Base-by-base conservation (phyloP, 2,329 filamentous ascomycete genomes). In the Colletotrichum plurivorum region DNA sequence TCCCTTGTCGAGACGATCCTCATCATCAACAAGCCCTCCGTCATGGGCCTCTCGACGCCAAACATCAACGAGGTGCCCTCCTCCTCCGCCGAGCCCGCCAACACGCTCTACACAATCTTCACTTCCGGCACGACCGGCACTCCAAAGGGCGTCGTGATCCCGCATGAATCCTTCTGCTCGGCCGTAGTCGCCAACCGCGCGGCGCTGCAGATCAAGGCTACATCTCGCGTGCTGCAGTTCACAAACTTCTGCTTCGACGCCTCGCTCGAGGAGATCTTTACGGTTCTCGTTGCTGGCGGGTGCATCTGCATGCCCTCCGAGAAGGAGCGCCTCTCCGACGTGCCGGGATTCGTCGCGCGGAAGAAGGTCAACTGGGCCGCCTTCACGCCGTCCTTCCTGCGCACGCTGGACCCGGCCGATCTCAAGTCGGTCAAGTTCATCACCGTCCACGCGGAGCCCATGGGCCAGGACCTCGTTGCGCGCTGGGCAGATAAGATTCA, bases 331-430 rank as follows among this genome's bases (percentile, higher is more conserved):
- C 73, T 82, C 31, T 81, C 82, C 15, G 83, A 88, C 64, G 78
- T 90, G 2, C 76, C 81, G 1, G 84, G 82, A 1, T 83, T 82
- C 1, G 85, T 90, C 18, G 80, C 81, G 6, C 76, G 82, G 0
- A 85, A 87, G 80, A 76, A 83, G n/a, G 85, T 84, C 16, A 87
- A 83, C 52, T 85, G 83, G 80, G 84, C 84, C 3, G 84, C 87
- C 69, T 83, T 90, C 69, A 91, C 90, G 0, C 87, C 89, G 2
- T 83, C 88, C 0, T 83, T 92, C 18, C 86, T 88, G 0, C 75
- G 83, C 3, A 82, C 79, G 27, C 76, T 85, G 5, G 75, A 79
- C n/a, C 78, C 83, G 0, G 70, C 74, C 0, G 70, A 73, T 0
- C 74, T 84, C 0, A 79, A 82, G 0, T 78, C 76, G 1, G 72